These are phyloP conservation scores for Euphorbia schlechtendalii DNA, from an alignment of 441 rosid genomes.

Conservation along the genomic window DNA sequence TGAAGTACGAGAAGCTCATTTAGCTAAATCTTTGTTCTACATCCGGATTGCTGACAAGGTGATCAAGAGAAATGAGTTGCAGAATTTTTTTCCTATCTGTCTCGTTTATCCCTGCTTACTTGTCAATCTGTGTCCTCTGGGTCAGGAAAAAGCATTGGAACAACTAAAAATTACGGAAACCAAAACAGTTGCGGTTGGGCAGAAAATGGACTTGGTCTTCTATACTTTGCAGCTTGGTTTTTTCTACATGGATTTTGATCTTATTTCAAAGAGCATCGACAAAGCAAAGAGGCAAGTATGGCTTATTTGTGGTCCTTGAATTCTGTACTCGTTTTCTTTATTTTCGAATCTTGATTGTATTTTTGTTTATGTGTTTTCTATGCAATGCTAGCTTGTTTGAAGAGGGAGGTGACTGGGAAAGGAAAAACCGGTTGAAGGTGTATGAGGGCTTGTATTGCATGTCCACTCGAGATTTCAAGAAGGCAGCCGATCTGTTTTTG, in stretches of 20 bases:
- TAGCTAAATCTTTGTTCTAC: slow-evolving; percentile 86
- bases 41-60: slow-evolving; percentile 92
- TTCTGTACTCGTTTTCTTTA: background rate
- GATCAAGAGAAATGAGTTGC: slow-evolving; percentile 5
- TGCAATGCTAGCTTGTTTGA: slow-evolving; percentile 73
- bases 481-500: slow-evolving; percentile 81
- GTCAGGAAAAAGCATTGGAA: slow-evolving; percentile 88
- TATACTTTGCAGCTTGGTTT: slow-evolving; percentile 77
- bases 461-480: slow-evolving; percentile 84
- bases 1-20: slow-evolving; percentile 98
- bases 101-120: slow-evolving; percentile 13
- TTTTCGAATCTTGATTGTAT: slow-evolving; percentile 7
- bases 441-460: slow-evolving; percentile 95
- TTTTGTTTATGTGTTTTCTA: slow-evolving; percentile 10
- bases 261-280: slow-evolving; percentile 88
- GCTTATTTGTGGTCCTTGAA: slow-evolving; percentile 11
- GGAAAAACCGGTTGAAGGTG: slow-evolving; percentile 95
- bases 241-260: slow-evolving; percentile 95
- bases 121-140: slow-evolving; percentile 12
- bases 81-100: background rate
- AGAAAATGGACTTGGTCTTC: slow-evolving; percentile 96
- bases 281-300: slow-evolving; percentile 75
- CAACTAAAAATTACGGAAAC: slow-evolving; percentile 88
- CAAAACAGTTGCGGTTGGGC: slow-evolving; percentile 98
- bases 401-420: slow-evolving; percentile 99